Conservation (phyloP, 805 yeast genomes). For the Metschnikowia aberdeeniae region DNA sequence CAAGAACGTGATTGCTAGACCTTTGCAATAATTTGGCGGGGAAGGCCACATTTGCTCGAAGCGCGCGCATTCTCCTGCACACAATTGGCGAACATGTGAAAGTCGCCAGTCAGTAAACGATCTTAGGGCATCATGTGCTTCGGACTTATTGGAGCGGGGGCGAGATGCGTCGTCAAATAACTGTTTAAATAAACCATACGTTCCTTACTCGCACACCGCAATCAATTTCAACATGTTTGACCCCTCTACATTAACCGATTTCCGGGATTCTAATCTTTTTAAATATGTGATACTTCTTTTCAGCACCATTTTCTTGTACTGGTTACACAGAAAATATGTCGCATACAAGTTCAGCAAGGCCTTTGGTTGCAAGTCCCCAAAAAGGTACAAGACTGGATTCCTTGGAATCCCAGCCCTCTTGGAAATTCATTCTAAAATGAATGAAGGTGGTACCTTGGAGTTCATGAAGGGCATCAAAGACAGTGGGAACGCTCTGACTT, state of each 20-base stretch:
- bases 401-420: slow-evolving; percentile 10
- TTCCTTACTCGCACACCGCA: not conserved
- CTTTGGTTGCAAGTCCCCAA: slow-evolving; percentile 12
- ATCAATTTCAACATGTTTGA: not conserved
- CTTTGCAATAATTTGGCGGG: slow-evolving; percentile 1
- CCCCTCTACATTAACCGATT: not conserved
- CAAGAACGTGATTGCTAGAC: slow-evolving; percentile 8
- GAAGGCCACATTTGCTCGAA: not conserved
- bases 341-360: slow-evolving; percentile 11
- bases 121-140: slow-evolving; percentile 1
- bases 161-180: not conserved
- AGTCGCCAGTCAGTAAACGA: not conserved
- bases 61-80: slow-evolving; percentile 3
- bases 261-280: not conserved
- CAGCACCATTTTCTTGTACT: slow-evolving; percentile 9
- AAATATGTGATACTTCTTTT: slow-evolving; percentile 13
- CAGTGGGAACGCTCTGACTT: slow-evolving; percentile 1
- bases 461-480: slow-evolving; percentile 4
- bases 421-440: slow-evolving; percentile 8
- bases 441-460: slow-evolving; percentile 13
- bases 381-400: slow-evolving; percentile 2
- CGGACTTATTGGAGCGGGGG: slow-evolving; percentile 1
- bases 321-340: slow-evolving; percentile 10
- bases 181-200: not conserved
- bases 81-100: not conserved